Conservation (phyloP, 2,329 filamentous ascomycete genomes). For the Tolypocladium album region DNA sequence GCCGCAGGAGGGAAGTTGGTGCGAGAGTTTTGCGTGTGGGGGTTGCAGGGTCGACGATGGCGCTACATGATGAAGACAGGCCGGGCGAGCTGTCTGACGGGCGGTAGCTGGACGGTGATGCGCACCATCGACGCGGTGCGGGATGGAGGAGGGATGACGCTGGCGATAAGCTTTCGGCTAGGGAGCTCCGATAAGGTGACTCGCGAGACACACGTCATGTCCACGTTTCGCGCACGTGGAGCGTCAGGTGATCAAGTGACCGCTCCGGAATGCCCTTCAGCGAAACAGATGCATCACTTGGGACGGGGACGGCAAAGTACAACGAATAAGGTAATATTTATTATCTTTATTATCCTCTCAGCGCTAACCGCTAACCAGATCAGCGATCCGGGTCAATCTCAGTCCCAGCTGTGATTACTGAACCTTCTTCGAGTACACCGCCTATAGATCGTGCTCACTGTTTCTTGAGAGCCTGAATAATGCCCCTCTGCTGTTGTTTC, state of each 20-base stretch:
- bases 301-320: background rate
- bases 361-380: background rate
- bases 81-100: background rate
- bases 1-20: background rate
- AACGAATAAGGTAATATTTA: too few species aligned
- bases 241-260: background rate
- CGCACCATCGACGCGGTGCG: background rate
- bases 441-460: too few species aligned
- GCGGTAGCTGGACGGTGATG: background rate
- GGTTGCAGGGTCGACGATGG: background rate
- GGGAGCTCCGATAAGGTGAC: background rate
- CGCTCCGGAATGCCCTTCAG: background rate
- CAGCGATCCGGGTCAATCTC: background rate
- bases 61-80: slow-evolving; percentile 2
- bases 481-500: too few species aligned
- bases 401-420: background rate
- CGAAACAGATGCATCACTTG: background rate
- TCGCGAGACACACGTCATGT: background rate
- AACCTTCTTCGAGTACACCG: background rate
- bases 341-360: too few species aligned
- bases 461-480: too few species aligned
- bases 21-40: background rate
- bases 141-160: background rate
- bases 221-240: background rate
- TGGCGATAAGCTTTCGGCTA: background rate